Base-by-base conservation (phyloP, 2,329 filamentous ascomycete species). In the Beauveria brongniartii region DNA sequence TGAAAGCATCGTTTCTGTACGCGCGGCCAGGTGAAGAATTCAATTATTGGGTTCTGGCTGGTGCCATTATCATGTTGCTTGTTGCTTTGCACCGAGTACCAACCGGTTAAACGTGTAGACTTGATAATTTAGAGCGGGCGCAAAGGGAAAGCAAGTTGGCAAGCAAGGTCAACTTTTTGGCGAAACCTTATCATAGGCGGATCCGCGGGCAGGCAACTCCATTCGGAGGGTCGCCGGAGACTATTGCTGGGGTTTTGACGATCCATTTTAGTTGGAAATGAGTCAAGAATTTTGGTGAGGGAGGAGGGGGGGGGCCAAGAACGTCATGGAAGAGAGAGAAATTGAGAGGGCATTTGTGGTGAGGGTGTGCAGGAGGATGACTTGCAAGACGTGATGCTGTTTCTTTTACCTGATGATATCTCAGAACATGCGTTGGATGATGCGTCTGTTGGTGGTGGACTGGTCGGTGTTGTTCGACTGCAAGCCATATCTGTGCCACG, bases 401-500 rank as follows among this genome's bases (percentile, higher is more conserved):
- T 34, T 34, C 10, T 34, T 34, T 34, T 34, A 34, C 30, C 30
- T 34, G 30, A 34, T 34, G 30, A 34, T 34, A 34, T 34, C 30
- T 34, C 30, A 10, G 30, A 14, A 5, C 30, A 34, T 41, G 6
- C 26, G 46, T 28, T 48, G 46, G 24, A 28, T 5, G 7, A 28
- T 48, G 24, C 14, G 24, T 26, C 22, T 9, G 14, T 24, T 22
- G 44, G 26, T 30, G 37, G n/a, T 24, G 43, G 43, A n/a, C 26
- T 28, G 37, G 40, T 55, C 28, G n/a, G 37, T 41, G 46, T 26
- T 51, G 10, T 37, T 59, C 47, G 56, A 37, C 57, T 53, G 48
- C 57, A 59, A 59, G 57, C 57, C 57, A 59, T 59, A 58, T 58
- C 55, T 53, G 20, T 50, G 48, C 47, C 37, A 40, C 37, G 46